Base-by-base conservation (phyloP, 2,329 filamentous ascomycete genomes). In the Ascochyta clinopodiicola region DNA sequence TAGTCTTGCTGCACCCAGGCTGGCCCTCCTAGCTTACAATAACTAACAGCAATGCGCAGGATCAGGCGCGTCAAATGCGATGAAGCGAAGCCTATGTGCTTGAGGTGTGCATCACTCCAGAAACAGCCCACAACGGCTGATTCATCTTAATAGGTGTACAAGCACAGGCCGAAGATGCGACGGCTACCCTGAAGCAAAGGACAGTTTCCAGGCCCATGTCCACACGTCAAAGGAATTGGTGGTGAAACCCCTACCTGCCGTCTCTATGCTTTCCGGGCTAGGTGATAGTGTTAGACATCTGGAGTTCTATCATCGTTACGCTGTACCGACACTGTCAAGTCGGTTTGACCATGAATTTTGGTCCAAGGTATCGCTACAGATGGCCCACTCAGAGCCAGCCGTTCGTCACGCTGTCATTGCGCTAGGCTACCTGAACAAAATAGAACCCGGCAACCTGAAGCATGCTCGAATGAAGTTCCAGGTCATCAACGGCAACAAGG, bases 331-430 rank as follows among this genome's bases (percentile, higher is more conserved):
- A 40, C 66, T 81, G 3, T 69, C 77, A 0, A 76, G 54, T 39
- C 57, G 51, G 6, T 75, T 69, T 32, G 62, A 69, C 42, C 48
- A 71, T 1, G 68, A 70, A 1, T 80, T 80, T 56, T 81, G 79
- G 79, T 73, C 75, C 10, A 70, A 61, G 3, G 66, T 78, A 15
- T 66, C 78, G 7, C 65, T 79, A 10, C 78, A 80, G 50, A 76
- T 79, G 37, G 76, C 77, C 22, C 64, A 67, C 6, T 67, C 70
- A 3, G 79, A 80, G 46, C 72, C 78, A 0, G 73, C 78, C 4
- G 69, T 80, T 5, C 69, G 75, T 8, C 78, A 81, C 59, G 78
- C 79, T 3, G 54, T 80, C 19, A 69, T 80, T 4, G 78, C 79
- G 10, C 59, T 81, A 4, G 73, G 75, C 5, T 75, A 76, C 12